Percentiles rank a stretch among this genome's conserved stretches.
Evolutionary conservation across 352 stramenopile species (phyloP).

Genomic region (Halophytophthora batemanensis): DNA sequence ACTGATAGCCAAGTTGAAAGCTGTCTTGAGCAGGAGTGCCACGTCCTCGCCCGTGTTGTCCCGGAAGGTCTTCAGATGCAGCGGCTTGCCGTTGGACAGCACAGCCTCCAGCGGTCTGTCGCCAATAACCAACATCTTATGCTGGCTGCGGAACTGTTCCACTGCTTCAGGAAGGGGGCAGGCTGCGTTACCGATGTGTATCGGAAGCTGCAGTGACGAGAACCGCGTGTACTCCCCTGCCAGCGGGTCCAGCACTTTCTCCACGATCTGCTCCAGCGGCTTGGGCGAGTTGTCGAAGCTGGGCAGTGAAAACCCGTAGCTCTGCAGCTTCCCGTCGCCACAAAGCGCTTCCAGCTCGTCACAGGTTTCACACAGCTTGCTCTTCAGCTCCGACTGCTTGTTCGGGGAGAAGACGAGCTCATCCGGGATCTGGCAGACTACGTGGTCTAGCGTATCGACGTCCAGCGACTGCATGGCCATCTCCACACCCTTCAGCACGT

Average conservation of each 20-base stretch:
- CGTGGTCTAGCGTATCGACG: slow-evolving; percentile 64
- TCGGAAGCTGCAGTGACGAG: slow-evolving; percentile 58
- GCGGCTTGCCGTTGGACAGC: slow-evolving; percentile 65
- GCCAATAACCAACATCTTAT: slow-evolving; percentile 53
- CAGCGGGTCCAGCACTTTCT: slow-evolving; percentile 38
- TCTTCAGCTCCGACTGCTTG: slow-evolving; percentile 24
- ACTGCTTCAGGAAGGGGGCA: slow-evolving; percentile 32
- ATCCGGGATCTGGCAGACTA: slow-evolving; percentile 59
- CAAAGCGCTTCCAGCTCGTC: slow-evolving; percentile 43
- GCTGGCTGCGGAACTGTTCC: slow-evolving; percentile 41
- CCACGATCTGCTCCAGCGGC: slow-evolving; percentile 37
- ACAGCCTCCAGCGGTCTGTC: slow-evolving; percentile 60
- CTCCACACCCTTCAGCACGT: slow-evolving; percentile 46
- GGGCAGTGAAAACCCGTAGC: slow-evolving; percentile 56
- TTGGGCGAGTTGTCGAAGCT: slow-evolving; percentile 22
- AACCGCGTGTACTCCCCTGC: slow-evolving; percentile 45
- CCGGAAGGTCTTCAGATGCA: slow-evolving; percentile 46
- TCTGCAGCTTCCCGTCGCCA: slow-evolving; percentile 45
- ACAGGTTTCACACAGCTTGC: slow-evolving; percentile 30
- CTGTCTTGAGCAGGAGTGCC: slow-evolving; percentile 67
- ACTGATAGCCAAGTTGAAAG: slow-evolving; percentile 78
- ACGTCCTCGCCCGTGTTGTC: slow-evolving; percentile 56
- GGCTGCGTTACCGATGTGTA: slow-evolving; percentile 36
- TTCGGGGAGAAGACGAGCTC: slow-evolving; percentile 23
- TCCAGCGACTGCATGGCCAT: slow-evolving; percentile 47